Base-by-base conservation (phyloP, 805 yeast genomes). In the Lipomyces chichibuensis region DNA sequence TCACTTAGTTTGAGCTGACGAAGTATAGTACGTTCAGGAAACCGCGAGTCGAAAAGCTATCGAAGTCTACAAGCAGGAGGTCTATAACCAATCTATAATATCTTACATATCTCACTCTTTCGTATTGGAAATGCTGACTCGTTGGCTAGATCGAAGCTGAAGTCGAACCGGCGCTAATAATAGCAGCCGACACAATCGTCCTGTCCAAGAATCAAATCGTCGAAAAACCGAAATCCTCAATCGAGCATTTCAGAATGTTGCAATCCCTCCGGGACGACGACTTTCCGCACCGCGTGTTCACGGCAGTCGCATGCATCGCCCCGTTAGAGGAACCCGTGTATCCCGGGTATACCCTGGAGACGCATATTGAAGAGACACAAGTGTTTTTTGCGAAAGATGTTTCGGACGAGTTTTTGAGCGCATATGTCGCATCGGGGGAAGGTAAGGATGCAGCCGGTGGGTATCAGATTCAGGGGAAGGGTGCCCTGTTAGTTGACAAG, bases 361-460 rank as follows among this genome's bases (percentile, higher is more conserved):
- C 72, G 59, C 81, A 65, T 72, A 76, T 74, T 72, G 88, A 85
- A 57, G 77, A 76, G 33, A 84, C 87, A 29, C 72, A 71, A 49
- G 82, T 80, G 23, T 65, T 64, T 46, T 80, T 80, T 67, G 76
- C 78, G 58, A 66, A 67, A 39, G 75, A 78, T 8, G 77, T 87
- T 14, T 81, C 87, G 0, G 86, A 85, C 70, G 85, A 81, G n/a
- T 80, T 88, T 52, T 74, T 94, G 3, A 74, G 83, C 32, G 79
- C 81, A 17, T 94, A 94, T 76, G 88, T 90, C 11, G 82, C 82
- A 2, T 79, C 87, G 1, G 88, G 84, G 27, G 98, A 94, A 75
- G 98, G 95, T 0, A 64, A 82, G 7, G 83, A 84, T 59, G 98
- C 91, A 0, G 97, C 98, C 1, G 99, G 98, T 5, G 99, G 99